Base-by-base conservation (phyloP, 495 filamentous ascomycete species). In the Penicillium waksmanii region DNA sequence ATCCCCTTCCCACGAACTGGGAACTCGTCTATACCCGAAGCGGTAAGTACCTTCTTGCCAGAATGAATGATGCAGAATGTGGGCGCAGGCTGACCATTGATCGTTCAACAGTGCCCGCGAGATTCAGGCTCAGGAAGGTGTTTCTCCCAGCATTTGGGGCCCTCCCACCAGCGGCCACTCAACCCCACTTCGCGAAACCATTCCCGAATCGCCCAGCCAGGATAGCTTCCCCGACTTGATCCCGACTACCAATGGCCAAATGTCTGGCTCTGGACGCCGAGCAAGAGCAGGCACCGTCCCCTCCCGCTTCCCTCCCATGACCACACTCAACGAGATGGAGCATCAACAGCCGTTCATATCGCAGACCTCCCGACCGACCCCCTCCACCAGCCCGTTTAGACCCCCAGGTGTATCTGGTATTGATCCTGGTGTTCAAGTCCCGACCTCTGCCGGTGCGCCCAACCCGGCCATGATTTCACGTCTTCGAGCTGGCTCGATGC, bases 211-310 rank as follows among this genome's bases (percentile, higher is more conserved):
- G 10, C 88, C 88, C n/a, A 92, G 89, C 54, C 92, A 91, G 66
- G 95, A 97, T 76, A 94, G 90, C 58, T 98, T 97, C 66, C 93
- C 95, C 18, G 93, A 97, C 67, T 89, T 96, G 68, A 82, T 89
- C 38, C 85, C 91, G 58, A 80, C 79, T n/a, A 65, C 80, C 72
- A 73, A 85, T 80, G 69, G 81, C 74, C 52, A 79, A 73, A 63
- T 88, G 71, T 72, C 81, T 64, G 76, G 76, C 77, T 71, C 88
- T 80, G 65, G 85, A 42, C 82, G 89, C 50, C 84, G 95, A 64
- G 87, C 92, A 53, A 87, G 95, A 74, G 95, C 95, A 55, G 95
- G 95, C 61, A 98, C 95, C n/a, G 88, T 98, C 19, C 95, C 95
- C 31, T 98, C 95, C 36, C 87, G 93, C 57, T 96, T 98, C 72